Percentiles rank a stretch among this genome's conserved stretches.
phyloP scores from a whole-genome alignment of 768 basidiomycete genomes.

The Chalciporus chontae region DNA sequence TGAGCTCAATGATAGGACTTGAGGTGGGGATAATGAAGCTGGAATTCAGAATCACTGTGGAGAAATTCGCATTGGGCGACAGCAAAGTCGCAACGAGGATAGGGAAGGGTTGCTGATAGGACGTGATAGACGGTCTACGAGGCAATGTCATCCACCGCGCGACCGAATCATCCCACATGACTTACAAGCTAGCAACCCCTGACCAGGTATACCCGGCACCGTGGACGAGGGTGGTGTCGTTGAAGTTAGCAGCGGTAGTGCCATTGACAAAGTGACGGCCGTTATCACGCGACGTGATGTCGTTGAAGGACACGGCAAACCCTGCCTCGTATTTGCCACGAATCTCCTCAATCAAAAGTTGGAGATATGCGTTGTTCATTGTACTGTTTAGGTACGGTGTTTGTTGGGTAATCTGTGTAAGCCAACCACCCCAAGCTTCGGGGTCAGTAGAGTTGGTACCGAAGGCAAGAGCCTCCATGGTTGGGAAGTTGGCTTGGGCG shows the following conservation, averaged over 20 bases:
- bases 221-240: slow-evolving; percentile 19
- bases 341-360: neutral
- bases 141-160: neutral
- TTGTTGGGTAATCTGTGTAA: neutral
- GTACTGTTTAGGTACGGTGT: neutral
- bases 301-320: neutral
- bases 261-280: neutral
- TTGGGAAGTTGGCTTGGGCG: neutral
- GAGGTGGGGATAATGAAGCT: slow-evolving; percentile 19
- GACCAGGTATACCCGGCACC: slow-evolving; percentile 27
- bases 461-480: neutral
- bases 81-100: slow-evolving; percentile 27
- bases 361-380: neutral
- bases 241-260: neutral
- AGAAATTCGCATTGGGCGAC: slow-evolving; percentile 18
- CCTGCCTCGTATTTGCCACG: neutral
- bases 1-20: slow-evolving; percentile 26
- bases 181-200: slow-evolving; percentile 22
- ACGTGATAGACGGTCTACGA: slow-evolving; percentile 25
- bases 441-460: neutral
- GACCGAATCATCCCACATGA: neutral
- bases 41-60: slow-evolving; percentile 5
- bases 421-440: neutral
- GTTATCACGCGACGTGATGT: neutral
- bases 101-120: slow-evolving; percentile 33